Percentiles rank a stretch among this genome's conserved stretches.
These are phyloP conservation scores for Trypanosoma boissoni DNA, from an alignment of 208 protist species.

Conservation along the genomic window DNA sequence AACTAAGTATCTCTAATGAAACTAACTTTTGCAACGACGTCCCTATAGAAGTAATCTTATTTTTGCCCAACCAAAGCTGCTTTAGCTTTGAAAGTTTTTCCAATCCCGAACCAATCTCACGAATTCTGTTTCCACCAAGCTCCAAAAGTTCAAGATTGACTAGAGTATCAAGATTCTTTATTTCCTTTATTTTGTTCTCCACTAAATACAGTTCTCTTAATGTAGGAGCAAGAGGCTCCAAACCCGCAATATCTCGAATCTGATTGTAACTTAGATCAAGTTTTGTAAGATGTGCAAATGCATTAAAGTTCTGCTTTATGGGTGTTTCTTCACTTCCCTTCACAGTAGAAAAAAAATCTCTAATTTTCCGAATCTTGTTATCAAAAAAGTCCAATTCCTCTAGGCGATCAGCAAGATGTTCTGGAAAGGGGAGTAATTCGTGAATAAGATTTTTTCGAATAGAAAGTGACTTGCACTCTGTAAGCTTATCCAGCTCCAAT, in stretches of 20 bases:
- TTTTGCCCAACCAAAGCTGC: constrained; percentile 90
- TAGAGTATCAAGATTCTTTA: constrained; percentile 77
- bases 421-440: constrained; percentile 67
- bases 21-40: constrained; percentile 50
- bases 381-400: constrained; percentile 88
- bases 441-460: constrained; percentile 91
- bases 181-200: constrained; percentile 91
- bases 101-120: constrained; percentile 72
- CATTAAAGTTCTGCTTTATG: constrained; percentile 28
- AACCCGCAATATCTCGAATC: constrained; percentile 61
- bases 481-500: constrained; percentile 61
- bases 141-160: constrained; percentile 83
- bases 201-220: constrained; percentile 89
- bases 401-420: constrained; percentile 56
- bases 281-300: constrained; percentile 61
- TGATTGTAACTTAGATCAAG: constrained; percentile 92
- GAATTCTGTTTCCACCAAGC: constrained; percentile 86
- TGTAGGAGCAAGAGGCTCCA: constrained; percentile 63
- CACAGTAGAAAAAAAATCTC: constrained; percentile 69
- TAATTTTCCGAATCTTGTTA: constrained; percentile 87
- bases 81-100: constrained; percentile 57
- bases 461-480: constrained; percentile 57
- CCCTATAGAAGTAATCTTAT: constrained; percentile 84
- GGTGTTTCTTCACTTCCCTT: constrained; percentile 20
- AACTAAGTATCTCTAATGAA: constrained; percentile 58